Conservation (phyloP, 805 yeast species). For the Candida palmyrensis region DNA sequence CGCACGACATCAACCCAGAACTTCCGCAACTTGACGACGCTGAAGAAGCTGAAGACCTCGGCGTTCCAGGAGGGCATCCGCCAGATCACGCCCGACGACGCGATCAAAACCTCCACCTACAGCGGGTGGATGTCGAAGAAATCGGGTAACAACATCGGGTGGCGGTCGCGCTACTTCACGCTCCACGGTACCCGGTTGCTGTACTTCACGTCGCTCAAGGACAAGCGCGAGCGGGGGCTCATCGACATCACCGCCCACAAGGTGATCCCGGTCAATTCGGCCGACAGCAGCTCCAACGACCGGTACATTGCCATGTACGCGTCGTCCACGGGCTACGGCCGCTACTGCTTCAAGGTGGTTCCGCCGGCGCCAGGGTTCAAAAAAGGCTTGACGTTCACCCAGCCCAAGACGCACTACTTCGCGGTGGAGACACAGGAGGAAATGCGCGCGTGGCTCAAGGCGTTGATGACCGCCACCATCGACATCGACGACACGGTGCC, state of each 20-base stretch:
- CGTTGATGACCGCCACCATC: conserved; percentile 91
- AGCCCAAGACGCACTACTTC: conserved; percentile 92
- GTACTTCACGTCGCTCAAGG: conserved; percentile 74
- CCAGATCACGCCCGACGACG: conserved; percentile 66
- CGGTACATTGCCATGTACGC: conserved; percentile 83
- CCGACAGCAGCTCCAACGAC: conserved; percentile 67
- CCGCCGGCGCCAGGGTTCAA: conserved; percentile 98
- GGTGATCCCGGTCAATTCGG: conserved; percentile 62
- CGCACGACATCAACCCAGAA: conserved; percentile 53
- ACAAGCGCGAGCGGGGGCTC: conserved; percentile 81
- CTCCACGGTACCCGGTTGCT: conserved; percentile 91
- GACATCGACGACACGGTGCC: conserved; percentile 93
- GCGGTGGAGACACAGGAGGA: conserved; percentile 91
- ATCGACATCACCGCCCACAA: conserved; percentile 95
- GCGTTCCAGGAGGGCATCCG: conserved; percentile 89
- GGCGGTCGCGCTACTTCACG: conserved; percentile 85
- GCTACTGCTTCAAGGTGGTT: conserved; percentile 83
- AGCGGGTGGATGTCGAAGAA: conserved; percentile 97
- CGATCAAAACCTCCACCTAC: conserved; percentile 67
- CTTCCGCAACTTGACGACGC: conserved; percentile 39
- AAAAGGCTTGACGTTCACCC: conserved; percentile 93
- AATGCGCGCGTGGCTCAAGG: conserved; percentile 93
- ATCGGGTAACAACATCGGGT: conserved; percentile 71
- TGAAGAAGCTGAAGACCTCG: conserved; percentile 61
- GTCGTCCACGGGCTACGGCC: conserved; percentile 90